A percentile compares a stretch with the other conserved stretches of the same genome.
Conservation (phyloP, 257 asterid species). For the Solanum chiquidenum region DNA sequence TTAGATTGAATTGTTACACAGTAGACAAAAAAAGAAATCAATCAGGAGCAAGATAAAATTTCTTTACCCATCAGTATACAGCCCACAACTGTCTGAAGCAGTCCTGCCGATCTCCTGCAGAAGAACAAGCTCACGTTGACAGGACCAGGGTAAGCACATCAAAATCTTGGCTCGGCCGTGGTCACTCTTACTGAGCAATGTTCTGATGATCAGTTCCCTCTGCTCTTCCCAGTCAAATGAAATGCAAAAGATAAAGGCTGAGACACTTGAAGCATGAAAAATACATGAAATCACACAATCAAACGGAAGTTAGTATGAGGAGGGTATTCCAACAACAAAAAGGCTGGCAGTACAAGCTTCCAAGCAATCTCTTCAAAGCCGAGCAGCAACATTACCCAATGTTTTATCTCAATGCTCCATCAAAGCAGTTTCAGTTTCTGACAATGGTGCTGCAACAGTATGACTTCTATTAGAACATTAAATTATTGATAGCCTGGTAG, state of each 20-base stretch:
- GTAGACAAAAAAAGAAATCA: neutral
- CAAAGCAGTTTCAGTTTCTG: slow-evolving; percentile 93
- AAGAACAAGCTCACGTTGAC: neutral
- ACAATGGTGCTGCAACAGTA: slow-evolving; percentile 77
- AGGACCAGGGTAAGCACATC: neutral
- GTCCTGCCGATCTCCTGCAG: neutral
- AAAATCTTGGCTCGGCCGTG: neutral
- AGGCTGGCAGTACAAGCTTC: neutral
- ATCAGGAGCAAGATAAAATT: neutral
- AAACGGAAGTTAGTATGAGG: neutral
- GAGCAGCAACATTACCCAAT: slow-evolving; percentile 15
- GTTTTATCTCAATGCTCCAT: slow-evolving; percentile 62
- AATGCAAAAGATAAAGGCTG: neutral
- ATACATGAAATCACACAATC: neutral
- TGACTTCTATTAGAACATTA: neutral
- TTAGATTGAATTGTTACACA: neutral
- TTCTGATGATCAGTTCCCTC: neutral
- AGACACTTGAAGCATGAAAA: slow-evolving; percentile 2
- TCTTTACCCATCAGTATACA: neutral
- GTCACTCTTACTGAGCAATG: neutral
- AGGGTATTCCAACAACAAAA: slow-evolving; percentile 2
- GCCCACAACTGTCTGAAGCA: neutral
- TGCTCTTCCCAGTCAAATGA: neutral
- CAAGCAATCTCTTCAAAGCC: slow-evolving; percentile 11
- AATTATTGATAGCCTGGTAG: slow-evolving; percentile 11